Percentiles rank a stretch among this genome's conserved stretches.
Evolutionary conservation across 371 early-diverging fungal species (phyloP).

Genomic region (Homolaphlyctis polyrhiza): DNA sequence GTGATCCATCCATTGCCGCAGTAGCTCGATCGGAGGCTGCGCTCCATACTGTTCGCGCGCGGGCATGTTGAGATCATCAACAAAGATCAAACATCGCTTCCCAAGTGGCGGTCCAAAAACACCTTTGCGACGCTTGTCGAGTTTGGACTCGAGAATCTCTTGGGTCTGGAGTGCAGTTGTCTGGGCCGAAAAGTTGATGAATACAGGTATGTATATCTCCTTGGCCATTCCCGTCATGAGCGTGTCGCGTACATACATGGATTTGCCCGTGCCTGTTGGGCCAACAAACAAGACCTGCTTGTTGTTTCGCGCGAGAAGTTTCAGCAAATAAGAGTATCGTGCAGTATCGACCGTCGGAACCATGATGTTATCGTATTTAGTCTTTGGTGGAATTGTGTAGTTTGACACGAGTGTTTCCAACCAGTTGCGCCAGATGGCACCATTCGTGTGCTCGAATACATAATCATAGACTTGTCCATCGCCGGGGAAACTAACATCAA

Average conservation of each 20-base stretch:
- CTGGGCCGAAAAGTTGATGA: conserved; percentile 50
- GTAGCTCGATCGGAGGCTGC: conserved; percentile 50
- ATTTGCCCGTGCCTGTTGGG: conserved; percentile 50
- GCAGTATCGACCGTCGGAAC: conserved; percentile 50
- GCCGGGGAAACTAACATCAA: conserved; percentile 14
- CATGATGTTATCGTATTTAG: conserved; percentile 46
- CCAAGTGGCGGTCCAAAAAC: conserved; percentile 45
- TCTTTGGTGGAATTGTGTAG: conserved; percentile 39
- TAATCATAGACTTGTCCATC: conserved; percentile 41
- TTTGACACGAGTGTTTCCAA: conserved; percentile 26
- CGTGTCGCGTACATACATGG: conserved; percentile 44
- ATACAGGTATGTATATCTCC: conserved; percentile 37
- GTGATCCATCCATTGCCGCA: conserved; percentile 53
- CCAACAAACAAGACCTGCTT: conserved; percentile 46
- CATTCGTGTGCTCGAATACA: conserved; percentile 32
- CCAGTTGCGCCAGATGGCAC: conserved; percentile 39
- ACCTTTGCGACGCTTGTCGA: conserved; percentile 48
- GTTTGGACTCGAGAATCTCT: conserved; percentile 46
- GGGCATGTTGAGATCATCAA: conserved; percentile 55
- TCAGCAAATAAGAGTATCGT: conserved; percentile 40
- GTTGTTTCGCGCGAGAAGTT: conserved; percentile 30
- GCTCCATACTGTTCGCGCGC: conserved; percentile 45
- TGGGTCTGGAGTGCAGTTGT: conserved; percentile 50
- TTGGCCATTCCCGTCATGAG: conserved; percentile 36
- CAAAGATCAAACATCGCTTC: conserved; percentile 43